Percentiles rank a stretch among this genome's conserved stretches.
Conservation (phyloP, 345 rosid species). For the Zanthoxylum bungeanum region DNA sequence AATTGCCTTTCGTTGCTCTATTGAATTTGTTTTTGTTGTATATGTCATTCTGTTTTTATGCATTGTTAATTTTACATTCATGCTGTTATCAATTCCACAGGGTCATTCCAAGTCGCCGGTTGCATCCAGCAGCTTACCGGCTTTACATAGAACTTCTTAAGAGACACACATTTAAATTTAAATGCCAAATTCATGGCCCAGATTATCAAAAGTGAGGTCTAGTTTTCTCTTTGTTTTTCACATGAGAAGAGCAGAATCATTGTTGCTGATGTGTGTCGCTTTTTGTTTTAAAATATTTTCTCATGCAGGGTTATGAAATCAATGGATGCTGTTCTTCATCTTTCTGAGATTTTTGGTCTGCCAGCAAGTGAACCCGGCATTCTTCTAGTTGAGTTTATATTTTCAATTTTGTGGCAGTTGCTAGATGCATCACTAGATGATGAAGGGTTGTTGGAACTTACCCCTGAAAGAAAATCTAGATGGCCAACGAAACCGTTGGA, state of each 20-base stretch:
- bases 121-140: slow-evolving; percentile 70
- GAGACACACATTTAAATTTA: slow-evolving; percentile 56
- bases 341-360: slow-evolving; percentile 57
- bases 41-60: too few relatives aligned
- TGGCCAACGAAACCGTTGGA: slow-evolving; percentile 55
- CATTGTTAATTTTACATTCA: background rate
- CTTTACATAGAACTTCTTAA: slow-evolving; percentile 82
- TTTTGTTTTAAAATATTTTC: slow-evolving; percentile 2
- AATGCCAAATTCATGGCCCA: slow-evolving; percentile 46
- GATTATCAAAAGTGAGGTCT: slow-evolving; percentile 59
- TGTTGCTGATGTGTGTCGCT: background rate
- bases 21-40: background rate
- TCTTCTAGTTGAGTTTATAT: slow-evolving; percentile 61
- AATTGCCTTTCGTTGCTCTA: background rate
- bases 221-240: background rate
- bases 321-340: slow-evolving; percentile 65
- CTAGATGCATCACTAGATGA: slow-evolving; percentile 86
- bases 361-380: slow-evolving; percentile 62
- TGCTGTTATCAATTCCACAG: slow-evolving; percentile 35
- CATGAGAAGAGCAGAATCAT: background rate
- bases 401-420: slow-evolving; percentile 69
- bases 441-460: slow-evolving; percentile 75
- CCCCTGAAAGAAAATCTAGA: slow-evolving; percentile 51
- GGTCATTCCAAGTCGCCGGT: slow-evolving; percentile 57
- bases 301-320: slow-evolving; percentile 71